phyloP scores from a whole-genome alignment of 441 rosid genomes.

The Biscutella laevigata region DNA sequence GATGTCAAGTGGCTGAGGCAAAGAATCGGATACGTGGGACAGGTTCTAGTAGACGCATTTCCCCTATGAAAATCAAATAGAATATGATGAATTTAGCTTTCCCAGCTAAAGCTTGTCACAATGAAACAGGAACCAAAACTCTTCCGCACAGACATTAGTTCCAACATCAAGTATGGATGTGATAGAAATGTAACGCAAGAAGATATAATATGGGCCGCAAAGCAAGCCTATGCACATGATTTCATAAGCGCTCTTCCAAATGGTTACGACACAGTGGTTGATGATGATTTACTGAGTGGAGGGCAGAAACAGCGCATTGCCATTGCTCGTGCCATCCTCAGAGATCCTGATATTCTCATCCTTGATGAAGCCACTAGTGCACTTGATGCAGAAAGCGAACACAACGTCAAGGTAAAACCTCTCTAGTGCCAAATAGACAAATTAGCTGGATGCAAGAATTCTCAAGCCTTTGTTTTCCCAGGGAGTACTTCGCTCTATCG shows the following conservation, averaged over 20 bases:
- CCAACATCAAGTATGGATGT: conserved; percentile 86
- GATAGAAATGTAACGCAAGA: conserved; percentile 44
- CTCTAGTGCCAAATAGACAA: not conserved
- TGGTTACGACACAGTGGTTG: conserved; percentile 82
- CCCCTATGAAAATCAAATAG: not conserved
- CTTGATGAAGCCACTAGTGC: conserved; percentile 97
- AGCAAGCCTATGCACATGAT: conserved; percentile 87
- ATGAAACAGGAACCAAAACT: conserved; percentile 78
- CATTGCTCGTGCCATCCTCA: conserved; percentile 87
- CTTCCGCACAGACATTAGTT: conserved; percentile 76
- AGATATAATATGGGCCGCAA: conserved; percentile 85
- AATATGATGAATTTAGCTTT: not conserved
- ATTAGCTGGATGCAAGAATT: not conserved
- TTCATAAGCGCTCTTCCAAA: conserved; percentile 73
- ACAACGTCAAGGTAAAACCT: conserved; percentile 61
- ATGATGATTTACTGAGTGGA: conserved; percentile 94
- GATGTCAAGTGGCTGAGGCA: conserved; percentile 86
- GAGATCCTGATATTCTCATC: conserved; percentile 80
- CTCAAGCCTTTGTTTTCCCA: conserved; percentile 16
- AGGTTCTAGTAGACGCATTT: conserved; percentile 40
- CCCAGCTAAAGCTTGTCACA: conserved; percentile 1
- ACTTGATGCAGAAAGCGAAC: conserved; percentile 95
- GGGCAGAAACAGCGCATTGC: conserved; percentile 98
- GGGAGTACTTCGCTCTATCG: conserved; percentile 76
- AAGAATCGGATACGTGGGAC: conserved; percentile 81